Percentiles rank a stretch among this genome's conserved stretches.
These are phyloP conservation scores for Hypomyces rosellus DNA, from an alignment of 2,329 filamentous ascomycete species.

Conservation along the genomic window DNA sequence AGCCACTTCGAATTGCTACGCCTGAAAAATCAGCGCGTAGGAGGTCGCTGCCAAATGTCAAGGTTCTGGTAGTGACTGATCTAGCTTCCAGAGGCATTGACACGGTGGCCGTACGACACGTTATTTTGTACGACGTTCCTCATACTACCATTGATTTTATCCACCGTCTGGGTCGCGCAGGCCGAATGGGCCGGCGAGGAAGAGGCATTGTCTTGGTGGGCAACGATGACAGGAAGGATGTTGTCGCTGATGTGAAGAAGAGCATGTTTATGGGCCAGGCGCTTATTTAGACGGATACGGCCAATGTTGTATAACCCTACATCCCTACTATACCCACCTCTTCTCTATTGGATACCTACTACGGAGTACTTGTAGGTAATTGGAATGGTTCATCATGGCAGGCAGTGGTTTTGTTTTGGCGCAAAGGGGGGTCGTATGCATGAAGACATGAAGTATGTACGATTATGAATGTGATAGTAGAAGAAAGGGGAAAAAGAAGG, in stretches of 20 bases:
- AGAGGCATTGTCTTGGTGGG: conserved; percentile 86
- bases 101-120: conserved; percentile 82
- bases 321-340: conserved; percentile 14
- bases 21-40: conserved; percentile 27
- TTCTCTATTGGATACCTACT: no score
- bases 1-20: conserved; percentile 31
- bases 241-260: conserved; percentile 86
- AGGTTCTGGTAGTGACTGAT: conserved; percentile 91
- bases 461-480: no score
- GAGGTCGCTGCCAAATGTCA: conserved; percentile 65
- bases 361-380: no score
- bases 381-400: no score
- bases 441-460: no score
- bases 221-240: conserved; percentile 80
- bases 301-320: neutral
- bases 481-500: no score
- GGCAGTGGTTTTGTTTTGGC: no score
- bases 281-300: conserved; percentile 49
- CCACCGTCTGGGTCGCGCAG: conserved; percentile 85
- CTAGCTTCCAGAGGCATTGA: conserved; percentile 90
- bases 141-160: conserved; percentile 98
- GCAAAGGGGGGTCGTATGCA: no score
- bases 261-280: conserved; percentile 81
- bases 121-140: conserved; percentile 94
- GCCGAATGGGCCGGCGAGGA: conserved; percentile 85